These are phyloP conservation scores for Boletus patriciae DNA, from an alignment of 768 basidiomycete genomes.

Conservation along the genomic window DNA sequence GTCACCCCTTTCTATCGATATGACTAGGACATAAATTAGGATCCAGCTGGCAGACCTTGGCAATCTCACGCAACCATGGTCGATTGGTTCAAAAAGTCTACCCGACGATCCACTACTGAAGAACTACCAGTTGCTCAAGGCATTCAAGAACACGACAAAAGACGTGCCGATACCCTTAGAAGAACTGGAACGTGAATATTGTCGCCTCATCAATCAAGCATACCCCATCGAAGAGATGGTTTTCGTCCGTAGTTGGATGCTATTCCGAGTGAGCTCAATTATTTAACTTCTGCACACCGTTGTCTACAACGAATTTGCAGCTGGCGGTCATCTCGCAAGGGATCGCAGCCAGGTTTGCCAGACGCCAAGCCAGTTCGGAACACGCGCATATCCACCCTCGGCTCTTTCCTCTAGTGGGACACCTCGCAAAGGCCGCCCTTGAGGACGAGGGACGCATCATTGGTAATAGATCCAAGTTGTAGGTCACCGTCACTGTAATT, in stretches of 20 bases:
- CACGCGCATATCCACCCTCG: conserved; percentile 48
- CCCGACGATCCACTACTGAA: conserved; percentile 25
- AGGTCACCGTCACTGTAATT: background rate
- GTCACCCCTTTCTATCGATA: conserved; percentile 26
- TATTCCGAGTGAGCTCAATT: conserved; percentile 60
- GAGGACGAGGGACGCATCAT: conserved; percentile 50
- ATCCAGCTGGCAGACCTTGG: conserved; percentile 80
- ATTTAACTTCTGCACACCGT: background rate
- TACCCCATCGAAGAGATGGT: conserved; percentile 80
- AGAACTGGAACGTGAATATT: conserved; percentile 81
- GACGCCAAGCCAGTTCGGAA: conserved; percentile 89
- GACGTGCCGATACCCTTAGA: conserved; percentile 65
- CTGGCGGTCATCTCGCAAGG: conserved; percentile 84
- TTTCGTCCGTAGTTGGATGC: conserved; percentile 84
- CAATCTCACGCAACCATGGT: conserved; percentile 87
- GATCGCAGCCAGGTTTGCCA: conserved; percentile 82
- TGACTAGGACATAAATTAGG: background rate
- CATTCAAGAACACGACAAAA: conserved; percentile 61
- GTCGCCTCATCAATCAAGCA: conserved; percentile 57
- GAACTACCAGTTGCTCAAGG: conserved; percentile 38
- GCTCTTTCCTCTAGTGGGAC: conserved; percentile 62
- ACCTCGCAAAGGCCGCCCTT: conserved; percentile 57
- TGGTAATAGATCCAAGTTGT: conserved; percentile 28
- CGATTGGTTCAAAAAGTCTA: conserved; percentile 47
- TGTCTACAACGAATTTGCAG: conserved; percentile 35